A percentile compares a stretch with the other conserved stretches of the same genome.
Conservation (phyloP, 192 early-diverging fungal genomes). For the Podila horticola region DNA sequence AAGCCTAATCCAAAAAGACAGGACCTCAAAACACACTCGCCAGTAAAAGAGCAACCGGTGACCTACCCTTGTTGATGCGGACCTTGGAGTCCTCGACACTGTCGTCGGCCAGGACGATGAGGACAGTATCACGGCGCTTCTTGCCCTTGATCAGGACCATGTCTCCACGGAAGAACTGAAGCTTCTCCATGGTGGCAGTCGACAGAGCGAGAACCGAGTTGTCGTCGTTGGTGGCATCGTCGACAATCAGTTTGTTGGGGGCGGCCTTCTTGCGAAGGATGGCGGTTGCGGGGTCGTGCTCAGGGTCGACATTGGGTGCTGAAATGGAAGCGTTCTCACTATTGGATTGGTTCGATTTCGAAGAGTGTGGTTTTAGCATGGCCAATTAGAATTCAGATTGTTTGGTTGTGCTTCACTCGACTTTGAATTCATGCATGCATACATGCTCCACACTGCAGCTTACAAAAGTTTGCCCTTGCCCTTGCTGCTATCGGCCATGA, state of each 20-base stretch:
- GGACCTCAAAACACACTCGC: not conserved
- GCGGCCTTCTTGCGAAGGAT: constrained; percentile 95
- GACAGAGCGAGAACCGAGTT: constrained; percentile 94
- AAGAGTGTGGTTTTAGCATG: not conserved
- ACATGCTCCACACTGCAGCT: constrained; percentile 2
- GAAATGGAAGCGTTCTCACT: constrained; percentile 67
- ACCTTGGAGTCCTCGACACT: constrained; percentile 93
- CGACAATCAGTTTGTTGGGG: constrained; percentile 99
- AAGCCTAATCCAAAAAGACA: not conserved
- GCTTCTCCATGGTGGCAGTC: constrained; percentile 91
- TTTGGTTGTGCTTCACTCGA: not conserved
- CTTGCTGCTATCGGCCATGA: constrained; percentile 42
- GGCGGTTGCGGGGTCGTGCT: constrained; percentile 90
- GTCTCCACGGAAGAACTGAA: constrained; percentile 96
- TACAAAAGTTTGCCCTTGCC: constrained; percentile 46
- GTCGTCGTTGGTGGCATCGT: constrained; percentile 97
- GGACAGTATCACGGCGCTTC: constrained; percentile 96
- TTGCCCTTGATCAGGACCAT: constrained; percentile 97
- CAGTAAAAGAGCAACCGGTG: not conserved
- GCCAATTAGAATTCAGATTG: not conserved
- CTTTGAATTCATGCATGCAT: not conserved
- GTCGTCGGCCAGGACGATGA: constrained; percentile 95
- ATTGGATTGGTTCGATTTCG: not conserved
- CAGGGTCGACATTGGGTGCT: constrained; percentile 62
- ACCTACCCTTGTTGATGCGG: constrained; percentile 86